These are phyloP conservation scores for Pythium myriotylum DNA, from an alignment of 352 stramenopile genomes.

Conservation along the genomic window DNA sequence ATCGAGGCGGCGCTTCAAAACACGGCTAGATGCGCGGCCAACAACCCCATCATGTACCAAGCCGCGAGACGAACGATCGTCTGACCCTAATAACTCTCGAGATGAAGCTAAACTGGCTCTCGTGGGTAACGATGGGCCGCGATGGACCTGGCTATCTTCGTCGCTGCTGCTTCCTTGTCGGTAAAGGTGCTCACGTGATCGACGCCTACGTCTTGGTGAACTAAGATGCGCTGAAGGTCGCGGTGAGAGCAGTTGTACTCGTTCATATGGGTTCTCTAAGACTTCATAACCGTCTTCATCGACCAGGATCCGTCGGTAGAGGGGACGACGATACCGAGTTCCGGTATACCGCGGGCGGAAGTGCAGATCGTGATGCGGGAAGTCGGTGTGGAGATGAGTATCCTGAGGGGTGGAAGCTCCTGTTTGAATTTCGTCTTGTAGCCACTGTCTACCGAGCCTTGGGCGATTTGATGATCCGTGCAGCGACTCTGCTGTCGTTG, in stretches of 20 bases:
- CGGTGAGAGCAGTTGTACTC: neutral
- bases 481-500: neutral
- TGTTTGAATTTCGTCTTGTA: neutral
- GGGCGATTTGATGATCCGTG: neutral
- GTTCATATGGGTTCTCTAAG: conserved; percentile 11
- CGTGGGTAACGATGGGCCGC: neutral
- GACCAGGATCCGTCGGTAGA: conserved; percentile 20
- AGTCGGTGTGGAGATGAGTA: too few relatives aligned
- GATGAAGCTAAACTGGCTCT: too few relatives aligned
- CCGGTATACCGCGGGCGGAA: neutral
- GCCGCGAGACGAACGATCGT: neutral
- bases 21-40: neutral
- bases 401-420: neutral
- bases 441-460: neutral
- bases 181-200: conserved; percentile 1
- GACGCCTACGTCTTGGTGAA: conserved; percentile 1
- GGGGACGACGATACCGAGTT: conserved; percentile 9
- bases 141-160: conserved; percentile 1
- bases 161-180: conserved; percentile 19
- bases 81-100: too few relatives aligned
- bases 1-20: conserved; percentile 19
- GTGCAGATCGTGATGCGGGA: neutral
- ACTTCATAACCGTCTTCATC: conserved; percentile 23
- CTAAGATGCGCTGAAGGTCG: conserved; percentile 1
- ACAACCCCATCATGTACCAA: neutral